Evolutionary conservation across 768 basidiomycete genomes (phyloP).

Genomic region (Psilocybe cubensis): DNA sequence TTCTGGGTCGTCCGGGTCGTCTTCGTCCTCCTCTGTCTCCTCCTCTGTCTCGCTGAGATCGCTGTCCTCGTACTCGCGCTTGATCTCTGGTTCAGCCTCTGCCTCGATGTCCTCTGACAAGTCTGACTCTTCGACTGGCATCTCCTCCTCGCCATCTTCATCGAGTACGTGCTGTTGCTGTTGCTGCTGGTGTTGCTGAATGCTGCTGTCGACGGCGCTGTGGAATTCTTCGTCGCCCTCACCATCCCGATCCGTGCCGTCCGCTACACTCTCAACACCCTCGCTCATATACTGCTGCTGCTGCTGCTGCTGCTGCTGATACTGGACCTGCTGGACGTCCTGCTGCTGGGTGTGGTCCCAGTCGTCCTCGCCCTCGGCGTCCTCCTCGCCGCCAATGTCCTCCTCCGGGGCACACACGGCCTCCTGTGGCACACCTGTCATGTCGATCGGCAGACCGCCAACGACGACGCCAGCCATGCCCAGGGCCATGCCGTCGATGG

Average conservation of each 20-base stretch:
- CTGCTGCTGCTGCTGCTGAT: slow-evolving; percentile 17
- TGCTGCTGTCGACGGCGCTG: not conserved
- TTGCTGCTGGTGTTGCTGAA: slow-evolving; percentile 7
- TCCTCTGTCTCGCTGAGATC: slow-evolving; percentile 27
- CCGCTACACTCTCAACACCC: slow-evolving; percentile 9
- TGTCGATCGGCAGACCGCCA: slow-evolving; percentile 16
- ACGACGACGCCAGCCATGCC: slow-evolving; percentile 15
- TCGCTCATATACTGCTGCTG: slow-evolving; percentile 14
- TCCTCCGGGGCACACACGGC: slow-evolving; percentile 17
- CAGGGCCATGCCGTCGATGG: slow-evolving; percentile 18
- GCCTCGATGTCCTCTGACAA: slow-evolving; percentile 18
- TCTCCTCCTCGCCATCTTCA: slow-evolving; percentile 17
- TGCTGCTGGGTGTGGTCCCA: slow-evolving; percentile 19
- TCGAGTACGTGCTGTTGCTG: slow-evolving; percentile 6
- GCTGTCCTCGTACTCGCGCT: slow-evolving; percentile 12
- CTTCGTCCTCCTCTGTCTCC: slow-evolving; percentile 29
- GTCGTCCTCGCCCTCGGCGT: slow-evolving; percentile 33
- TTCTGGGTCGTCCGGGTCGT: slow-evolving; percentile 34
- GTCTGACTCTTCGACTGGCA: slow-evolving; percentile 3
- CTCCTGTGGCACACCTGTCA: slow-evolving; percentile 8
- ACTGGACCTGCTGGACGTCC: slow-evolving; percentile 9
- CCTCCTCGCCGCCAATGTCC: slow-evolving; percentile 25
- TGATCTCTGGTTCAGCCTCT: slow-evolving; percentile 14
- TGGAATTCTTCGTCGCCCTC: slow-evolving; percentile 2
- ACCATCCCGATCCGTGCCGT: slow-evolving; percentile 16